These are phyloP conservation scores for Buddleja alternifolia DNA, from an alignment of 257 asterid species.

Conservation along the genomic window DNA sequence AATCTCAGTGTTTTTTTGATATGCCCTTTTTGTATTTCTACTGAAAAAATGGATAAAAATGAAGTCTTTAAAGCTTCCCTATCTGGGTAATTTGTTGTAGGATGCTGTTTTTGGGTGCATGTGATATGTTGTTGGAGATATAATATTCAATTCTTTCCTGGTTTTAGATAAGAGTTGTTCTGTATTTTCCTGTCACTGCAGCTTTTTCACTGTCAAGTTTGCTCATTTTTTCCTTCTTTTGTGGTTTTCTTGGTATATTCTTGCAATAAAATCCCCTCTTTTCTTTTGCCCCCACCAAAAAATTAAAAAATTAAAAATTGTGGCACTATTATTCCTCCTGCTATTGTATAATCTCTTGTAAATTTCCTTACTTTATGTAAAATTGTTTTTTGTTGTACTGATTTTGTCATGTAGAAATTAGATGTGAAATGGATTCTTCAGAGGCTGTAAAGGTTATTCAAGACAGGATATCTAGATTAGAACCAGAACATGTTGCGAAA, in stretches of 20 bases:
- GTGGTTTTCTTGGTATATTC: too few species aligned
- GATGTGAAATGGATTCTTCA: slow-evolving; percentile 53
- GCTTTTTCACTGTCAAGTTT: background rate
- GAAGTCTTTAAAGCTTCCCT: slow-evolving; percentile 28
- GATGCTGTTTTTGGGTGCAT: slow-evolving; percentile 28
- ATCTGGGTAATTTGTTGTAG: slow-evolving; percentile 21
- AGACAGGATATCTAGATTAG: slow-evolving; percentile 52
- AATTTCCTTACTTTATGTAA: background rate
- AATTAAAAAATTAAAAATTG: too few species aligned
- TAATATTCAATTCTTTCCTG: slow-evolving; percentile 30
- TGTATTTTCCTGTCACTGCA: slow-evolving; percentile 25
- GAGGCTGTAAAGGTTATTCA: slow-evolving; percentile 70
- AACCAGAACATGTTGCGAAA: slow-evolving; percentile 65
- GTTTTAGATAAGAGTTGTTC: slow-evolving; percentile 41
- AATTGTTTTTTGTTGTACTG: slow-evolving; percentile 9
- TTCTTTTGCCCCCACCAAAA: too few species aligned
- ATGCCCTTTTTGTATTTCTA: background rate
- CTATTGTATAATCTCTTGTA: too few species aligned
- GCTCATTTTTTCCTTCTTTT: slow-evolving; percentile 22
- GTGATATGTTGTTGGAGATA: slow-evolving; percentile 32
- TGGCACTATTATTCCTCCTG: too few species aligned
- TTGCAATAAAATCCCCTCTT: too few species aligned
- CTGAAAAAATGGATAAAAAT: slow-evolving; percentile 9
- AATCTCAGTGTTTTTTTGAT: too few species aligned
- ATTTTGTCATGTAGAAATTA: slow-evolving; percentile 19